Base-by-base conservation (phyloP, 169 alveolate genomes). In the Plasmodium coatneyi region DNA sequence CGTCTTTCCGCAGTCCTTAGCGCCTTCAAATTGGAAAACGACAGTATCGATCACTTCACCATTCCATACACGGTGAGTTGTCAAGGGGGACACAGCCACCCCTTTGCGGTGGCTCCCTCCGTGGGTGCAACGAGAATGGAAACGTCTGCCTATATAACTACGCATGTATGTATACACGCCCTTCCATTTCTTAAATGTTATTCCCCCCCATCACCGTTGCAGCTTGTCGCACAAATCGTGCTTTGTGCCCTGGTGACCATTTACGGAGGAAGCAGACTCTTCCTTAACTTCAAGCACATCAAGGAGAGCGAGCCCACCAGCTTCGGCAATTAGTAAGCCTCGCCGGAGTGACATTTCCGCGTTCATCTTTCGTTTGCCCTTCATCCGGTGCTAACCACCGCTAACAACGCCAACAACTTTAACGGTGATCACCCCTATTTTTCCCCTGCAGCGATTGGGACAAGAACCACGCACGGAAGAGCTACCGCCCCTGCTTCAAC, bases 261-360 rank as follows among this genome's bases (percentile, higher is more conserved):
- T 12, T 90, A 66, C 54, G 94, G 94, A 6, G 94, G 94, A 80
- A 90, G 94, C 60, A 79, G 49, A 70, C 28, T 90, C 28, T 80
- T 90, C 54, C 70, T 70, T 6, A 80, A 36, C 12, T 90, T 90
- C 41, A 34, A 90, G 72, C 70, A 90, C 22, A 81, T 90, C 32
- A 16, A 41, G 12, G 66, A 22, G 0, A 79, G 71, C 16, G 43
- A 56, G 12, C 16, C 83, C 36, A 36, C 43, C 70, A 70, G 52
- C 74, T 90, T 90, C 52, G 86, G 52, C 60, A 72, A 80, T 71
- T 7, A 25, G 94, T 90, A 90, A 78, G 28, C 60, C 14, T 2
- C 43, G 12, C 10, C 0, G 0, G 5, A 28, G n/a, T 19, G 34
- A 10, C 52, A 19, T 4, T 2, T 0, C 9, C 6, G 39, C 28